Conservation (phyloP, 345 rosid species). For the Lepidium aucheri region DNA sequence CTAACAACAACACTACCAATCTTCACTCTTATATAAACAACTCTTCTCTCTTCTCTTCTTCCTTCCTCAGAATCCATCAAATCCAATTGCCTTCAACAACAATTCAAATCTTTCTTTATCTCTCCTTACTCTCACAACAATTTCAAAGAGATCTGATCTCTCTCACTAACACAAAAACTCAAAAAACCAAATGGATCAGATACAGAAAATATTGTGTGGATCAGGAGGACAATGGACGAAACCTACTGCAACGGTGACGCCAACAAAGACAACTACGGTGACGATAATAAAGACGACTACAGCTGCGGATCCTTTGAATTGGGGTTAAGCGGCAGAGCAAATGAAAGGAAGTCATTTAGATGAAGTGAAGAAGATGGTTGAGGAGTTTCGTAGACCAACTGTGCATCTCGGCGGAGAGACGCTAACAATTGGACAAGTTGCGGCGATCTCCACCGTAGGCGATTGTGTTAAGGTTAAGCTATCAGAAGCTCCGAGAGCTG, state of each 20-base stretch:
- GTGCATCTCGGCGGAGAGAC: constrained; percentile 64
- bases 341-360: constrained; percentile 77
- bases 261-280: not conserved
- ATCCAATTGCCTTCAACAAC: not conserved
- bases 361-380: constrained; percentile 70
- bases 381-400: constrained; percentile 45
- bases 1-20: constrained; percentile 17
- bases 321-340: constrained; percentile 70
- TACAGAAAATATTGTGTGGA: constrained; percentile 14
- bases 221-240: constrained; percentile 1
- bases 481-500: constrained; percentile 42
- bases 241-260: not conserved
- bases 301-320: constrained; percentile 52
- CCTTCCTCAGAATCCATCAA: constrained; percentile 9
- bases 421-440: constrained; percentile 74
- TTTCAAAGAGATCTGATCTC: constrained; percentile 11
- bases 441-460: constrained; percentile 37
- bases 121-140: not conserved
- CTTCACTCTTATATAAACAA: constrained; percentile 20
- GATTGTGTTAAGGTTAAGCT: constrained; percentile 37
- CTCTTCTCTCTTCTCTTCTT: constrained; percentile 21
- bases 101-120: not conserved
- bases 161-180: not conserved
- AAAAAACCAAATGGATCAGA: constrained; percentile 18
- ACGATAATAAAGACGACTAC: too few species aligned